These are phyloP conservation scores for Besnoitia besnoiti DNA, from an alignment of 169 alveolate genomes.

Conservation along the genomic window DNA sequence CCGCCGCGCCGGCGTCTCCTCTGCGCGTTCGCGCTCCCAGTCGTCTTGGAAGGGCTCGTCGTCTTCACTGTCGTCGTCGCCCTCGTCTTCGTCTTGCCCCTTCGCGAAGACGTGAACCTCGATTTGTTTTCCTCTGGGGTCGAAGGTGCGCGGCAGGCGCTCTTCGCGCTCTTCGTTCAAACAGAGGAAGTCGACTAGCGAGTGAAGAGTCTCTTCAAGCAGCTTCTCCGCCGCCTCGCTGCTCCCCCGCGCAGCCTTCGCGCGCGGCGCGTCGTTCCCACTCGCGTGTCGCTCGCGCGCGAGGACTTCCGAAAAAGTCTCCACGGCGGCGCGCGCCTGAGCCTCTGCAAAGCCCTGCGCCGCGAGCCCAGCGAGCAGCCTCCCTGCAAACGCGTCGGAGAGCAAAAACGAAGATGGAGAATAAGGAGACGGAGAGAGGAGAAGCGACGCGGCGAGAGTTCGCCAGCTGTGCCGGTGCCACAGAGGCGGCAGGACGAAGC, in stretches of 20 bases:
- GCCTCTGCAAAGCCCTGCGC: not conserved
- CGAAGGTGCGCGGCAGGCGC: conserved; percentile 47
- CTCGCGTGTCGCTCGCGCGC: no score
- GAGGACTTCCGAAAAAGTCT: not conserved
- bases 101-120: conserved; percentile 13
- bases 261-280: no score
- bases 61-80: not conserved
- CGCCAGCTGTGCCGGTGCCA: not conserved
- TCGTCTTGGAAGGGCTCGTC: not conserved
- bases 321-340: not conserved
- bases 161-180: conserved; percentile 44
- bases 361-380: not conserved
- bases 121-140: conserved; percentile 58
- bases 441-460: not conserved
- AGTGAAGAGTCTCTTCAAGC: conserved; percentile 36
- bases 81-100: not conserved
- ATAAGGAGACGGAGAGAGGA: not conserved
- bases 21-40: not conserved
- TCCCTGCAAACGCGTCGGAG: not conserved
- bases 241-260: not conserved
- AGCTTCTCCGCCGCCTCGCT: not conserved
- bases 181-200: conserved; percentile 48
- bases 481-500: not conserved
- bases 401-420: not conserved
- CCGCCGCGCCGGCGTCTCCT: not conserved